These are phyloP conservation scores for Coemansia sp. DNA, from an alignment of 192 early-diverging fungal species.

Conservation along the genomic window DNA sequence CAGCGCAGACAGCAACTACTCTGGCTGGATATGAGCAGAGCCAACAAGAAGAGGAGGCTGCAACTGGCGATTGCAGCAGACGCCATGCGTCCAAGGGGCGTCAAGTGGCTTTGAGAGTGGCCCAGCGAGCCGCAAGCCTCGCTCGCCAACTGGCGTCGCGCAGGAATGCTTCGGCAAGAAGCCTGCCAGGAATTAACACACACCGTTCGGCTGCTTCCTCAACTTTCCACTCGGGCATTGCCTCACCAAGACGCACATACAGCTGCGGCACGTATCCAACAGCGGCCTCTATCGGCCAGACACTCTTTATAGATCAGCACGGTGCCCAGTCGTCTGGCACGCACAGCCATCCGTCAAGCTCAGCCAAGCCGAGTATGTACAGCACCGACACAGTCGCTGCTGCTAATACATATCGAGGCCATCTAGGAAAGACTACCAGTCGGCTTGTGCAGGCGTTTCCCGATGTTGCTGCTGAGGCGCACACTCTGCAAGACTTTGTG, in stretches of 20 bases:
- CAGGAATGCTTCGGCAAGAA: not conserved
- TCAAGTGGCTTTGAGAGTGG: conserved; percentile 14
- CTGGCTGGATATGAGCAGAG: not conserved
- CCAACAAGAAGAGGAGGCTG: not conserved
- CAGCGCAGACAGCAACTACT: not conserved
- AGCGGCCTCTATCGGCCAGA: conserved; percentile 15
- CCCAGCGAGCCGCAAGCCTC: conserved; percentile 13
- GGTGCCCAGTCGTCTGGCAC: no score
- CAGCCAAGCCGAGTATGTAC: not conserved
- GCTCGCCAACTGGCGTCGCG: conserved; percentile 11
- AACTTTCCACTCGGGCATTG: conserved; percentile 4
- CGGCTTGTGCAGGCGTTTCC: conserved; percentile 22
- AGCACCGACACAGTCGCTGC: not conserved
- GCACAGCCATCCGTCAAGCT: no score
- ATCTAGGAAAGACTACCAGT: not conserved
- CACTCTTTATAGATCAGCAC: conserved; percentile 6
- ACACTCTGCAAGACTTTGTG: conserved; percentile 21
- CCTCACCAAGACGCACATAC: conserved; percentile 12
- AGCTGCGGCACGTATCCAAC: conserved; percentile 12
- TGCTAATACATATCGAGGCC: not conserved
- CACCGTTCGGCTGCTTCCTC: not conserved
- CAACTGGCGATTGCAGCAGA: not conserved
- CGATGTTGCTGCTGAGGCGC: conserved; percentile 5
- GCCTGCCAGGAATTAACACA: conserved; percentile 3
- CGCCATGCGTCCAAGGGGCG: conserved; percentile 8